A percentile compares a stretch with the other conserved stretches of the same genome.
Evolutionary conservation across 2,329 filamentous ascomycete species (phyloP).

Genomic region (Parafenestella ontariensis): DNA sequence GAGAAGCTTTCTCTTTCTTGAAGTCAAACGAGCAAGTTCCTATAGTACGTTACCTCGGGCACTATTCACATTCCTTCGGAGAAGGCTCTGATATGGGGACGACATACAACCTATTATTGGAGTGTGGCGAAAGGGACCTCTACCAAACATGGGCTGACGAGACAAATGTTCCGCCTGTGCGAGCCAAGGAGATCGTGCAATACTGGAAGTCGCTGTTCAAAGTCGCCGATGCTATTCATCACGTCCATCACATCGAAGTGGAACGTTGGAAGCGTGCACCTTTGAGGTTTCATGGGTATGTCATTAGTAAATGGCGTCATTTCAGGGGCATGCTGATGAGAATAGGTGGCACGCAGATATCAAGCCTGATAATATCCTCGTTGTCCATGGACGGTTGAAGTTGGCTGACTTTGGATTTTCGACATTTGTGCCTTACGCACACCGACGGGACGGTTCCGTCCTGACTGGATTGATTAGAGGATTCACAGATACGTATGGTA

Average conservation of each 20-base stretch:
- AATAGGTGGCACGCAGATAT: slow-evolving; percentile 53
- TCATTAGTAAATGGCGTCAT: not conserved
- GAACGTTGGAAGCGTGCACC: not conserved
- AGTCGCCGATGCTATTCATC: slow-evolving; percentile 37
- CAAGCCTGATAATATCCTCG: slow-evolving; percentile 55
- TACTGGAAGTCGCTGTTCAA: slow-evolving; percentile 45
- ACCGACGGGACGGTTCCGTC: slow-evolving; percentile 3
- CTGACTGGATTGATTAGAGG: slow-evolving; percentile 22
- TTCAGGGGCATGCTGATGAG: not conserved
- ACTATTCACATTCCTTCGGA: slow-evolving; percentile 24
- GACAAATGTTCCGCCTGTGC: slow-evolving; percentile 32
- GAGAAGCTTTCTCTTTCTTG: slow-evolving; percentile 36
- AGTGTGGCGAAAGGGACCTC: slow-evolving; percentile 48
- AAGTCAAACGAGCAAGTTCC: slow-evolving; percentile 12
- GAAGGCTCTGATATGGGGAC: not conserved
- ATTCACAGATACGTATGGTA: slow-evolving; percentile 50
- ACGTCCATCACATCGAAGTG: slow-evolving; percentile 30
- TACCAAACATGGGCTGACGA: slow-evolving; percentile 34
- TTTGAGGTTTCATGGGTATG: slow-evolving; percentile 22
- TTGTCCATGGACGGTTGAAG: slow-evolving; percentile 44
- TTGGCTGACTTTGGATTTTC: slow-evolving; percentile 51
- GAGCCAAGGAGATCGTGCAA: slow-evolving; percentile 30
- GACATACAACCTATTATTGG: slow-evolving; percentile 46
- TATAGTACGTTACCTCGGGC: slow-evolving; percentile 42
- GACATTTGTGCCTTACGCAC: slow-evolving; percentile 20